Evolutionary conservation across 2,329 filamentous ascomycete genomes (phyloP).

Genomic region (Colletotrichum zoysiae): DNA sequence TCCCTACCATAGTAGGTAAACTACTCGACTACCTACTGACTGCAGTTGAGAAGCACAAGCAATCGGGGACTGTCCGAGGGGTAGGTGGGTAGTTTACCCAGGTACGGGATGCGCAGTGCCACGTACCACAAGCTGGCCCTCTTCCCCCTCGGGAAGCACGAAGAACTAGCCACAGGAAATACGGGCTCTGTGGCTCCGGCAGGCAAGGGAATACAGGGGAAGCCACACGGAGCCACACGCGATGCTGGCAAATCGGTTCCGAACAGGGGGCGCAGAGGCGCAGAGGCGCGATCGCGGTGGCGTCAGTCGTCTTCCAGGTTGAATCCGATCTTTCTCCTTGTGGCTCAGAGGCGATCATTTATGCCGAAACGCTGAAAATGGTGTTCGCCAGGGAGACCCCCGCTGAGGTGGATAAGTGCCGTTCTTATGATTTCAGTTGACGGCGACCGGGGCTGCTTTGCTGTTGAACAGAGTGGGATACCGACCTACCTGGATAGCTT

Average conservation of each 20-base stretch:
- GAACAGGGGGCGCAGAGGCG: conserved; percentile 16
- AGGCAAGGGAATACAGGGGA: conserved; percentile 18
- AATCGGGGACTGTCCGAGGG: neutral
- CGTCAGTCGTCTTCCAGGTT: conserved; percentile 26
- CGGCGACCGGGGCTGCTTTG: conserved; percentile 7
- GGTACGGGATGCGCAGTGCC: conserved; percentile 9
- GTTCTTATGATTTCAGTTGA: conserved; percentile 27
- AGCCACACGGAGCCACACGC: conserved; percentile 29
- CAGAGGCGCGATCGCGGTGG: conserved; percentile 21
- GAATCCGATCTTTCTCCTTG: conserved; percentile 26
- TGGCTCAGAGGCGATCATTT: conserved; percentile 42
- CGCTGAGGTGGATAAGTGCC: conserved; percentile 10
- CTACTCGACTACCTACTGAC: no score
- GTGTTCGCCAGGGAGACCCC: conserved; percentile 21
- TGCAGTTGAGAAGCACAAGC: conserved; percentile 9
- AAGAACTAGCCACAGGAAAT: conserved; percentile 31
- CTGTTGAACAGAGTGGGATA: neutral
- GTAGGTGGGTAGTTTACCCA: neutral
- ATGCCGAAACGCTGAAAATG: conserved; percentile 30
- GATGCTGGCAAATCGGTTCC: conserved; percentile 20
- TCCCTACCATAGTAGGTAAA: neutral
- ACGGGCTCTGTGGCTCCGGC: conserved; percentile 26
- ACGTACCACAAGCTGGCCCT: conserved; percentile 14
- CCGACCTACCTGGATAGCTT: neutral
- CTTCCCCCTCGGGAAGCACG: conserved; percentile 22